Evolutionary conservation across 148 eudicot species (phyloP), one percentile per base, ranked within the genome.

Genomic region (Euryodendron excelsum): DNA sequence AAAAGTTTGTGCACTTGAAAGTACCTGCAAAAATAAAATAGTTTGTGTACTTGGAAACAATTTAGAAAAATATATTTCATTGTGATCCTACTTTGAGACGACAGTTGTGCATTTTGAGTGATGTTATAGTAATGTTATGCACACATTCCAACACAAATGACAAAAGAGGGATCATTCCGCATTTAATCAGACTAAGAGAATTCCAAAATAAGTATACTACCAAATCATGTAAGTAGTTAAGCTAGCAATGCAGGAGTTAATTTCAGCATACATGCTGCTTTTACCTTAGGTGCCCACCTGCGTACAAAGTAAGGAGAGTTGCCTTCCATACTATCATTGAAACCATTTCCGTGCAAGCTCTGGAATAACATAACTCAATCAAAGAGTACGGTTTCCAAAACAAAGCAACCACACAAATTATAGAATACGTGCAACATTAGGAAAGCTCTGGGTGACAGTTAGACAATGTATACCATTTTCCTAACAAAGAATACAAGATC

Each of bases 211-310:
- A 18, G 59, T 63, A 62, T 34, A 18, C 25, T 4, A 6, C 12
- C 73, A 52, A 36, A 79, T 47, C 34, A 2, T 59, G 45, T 14
- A 59, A 60, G 25, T 78, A 28, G 50, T 48, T 44, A 61, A 47
- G 36, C 6, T 18, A 33, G 15, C 23, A 33, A 21, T 20, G 27
- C 11, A 31, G 5, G 45, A 20, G 39, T 31, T 65, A 14, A 60
- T n/a, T 64, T 63, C 62, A 65, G 41, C 64, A 71, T 31, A 44
- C 67, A 58, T 37, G 79, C 25, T 81, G 77, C 73, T 72, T 85
- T 90, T 91, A 96, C 99, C 98, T 96, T 88, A 76, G 96, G 85
- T 69, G 94, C 99, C 99, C 93, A 93, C 93, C 99, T 89, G 85
- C 99, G 99, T 67, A 96, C 99, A 84, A 96, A 96, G 83, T 93